These are phyloP conservation scores for Trichoderma sp. DNA, from an alignment of 2,329 filamentous ascomycete genomes.

Conservation along the genomic window DNA sequence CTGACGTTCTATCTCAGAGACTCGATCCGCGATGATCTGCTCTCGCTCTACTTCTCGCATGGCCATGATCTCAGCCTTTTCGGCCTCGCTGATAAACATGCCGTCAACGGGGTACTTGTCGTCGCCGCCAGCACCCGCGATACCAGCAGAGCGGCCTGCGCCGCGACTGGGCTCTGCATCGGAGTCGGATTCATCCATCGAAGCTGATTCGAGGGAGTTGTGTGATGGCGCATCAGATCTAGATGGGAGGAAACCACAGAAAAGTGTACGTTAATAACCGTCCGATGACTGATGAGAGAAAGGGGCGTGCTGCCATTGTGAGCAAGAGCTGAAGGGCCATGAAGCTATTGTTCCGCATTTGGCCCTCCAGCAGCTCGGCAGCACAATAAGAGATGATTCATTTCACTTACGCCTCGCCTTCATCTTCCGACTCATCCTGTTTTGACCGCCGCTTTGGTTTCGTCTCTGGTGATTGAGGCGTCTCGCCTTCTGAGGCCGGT, in stretches of 20 bases:
- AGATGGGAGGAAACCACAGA: constrained; percentile 38
- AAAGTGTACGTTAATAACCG: constrained; percentile 23
- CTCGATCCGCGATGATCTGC: constrained; percentile 83
- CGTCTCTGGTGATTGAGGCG: constrained; percentile 41
- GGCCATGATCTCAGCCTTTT: constrained; percentile 77
- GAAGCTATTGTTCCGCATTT: constrained; percentile 3
- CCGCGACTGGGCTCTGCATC: constrained; percentile 50
- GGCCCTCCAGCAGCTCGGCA: background rate
- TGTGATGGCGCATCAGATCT: constrained; percentile 68
- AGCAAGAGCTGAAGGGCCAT: background rate
- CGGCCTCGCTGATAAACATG: constrained; percentile 71
- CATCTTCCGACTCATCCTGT: constrained; percentile 59
- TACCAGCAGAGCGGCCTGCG: constrained; percentile 40
- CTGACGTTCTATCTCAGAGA: constrained; percentile 77
- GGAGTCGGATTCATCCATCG: constrained; percentile 88
- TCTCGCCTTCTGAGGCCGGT: constrained; percentile 34
- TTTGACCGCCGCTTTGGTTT: constrained; percentile 52
- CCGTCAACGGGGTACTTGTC: constrained; percentile 85
- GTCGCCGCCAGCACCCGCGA: constrained; percentile 56
- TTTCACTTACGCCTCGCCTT: constrained; percentile 52
- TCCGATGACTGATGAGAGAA: background rate
- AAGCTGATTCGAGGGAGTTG: constrained; percentile 75
- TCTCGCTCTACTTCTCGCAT: constrained; percentile 92
- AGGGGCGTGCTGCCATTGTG: constrained; percentile 8
- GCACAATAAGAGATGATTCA: constrained; percentile 14